Evolutionary conservation across 345 rosid genomes (phyloP), one percentile per base, ranked within the genome.

Genomic region (Raphanus sativus): DNA sequence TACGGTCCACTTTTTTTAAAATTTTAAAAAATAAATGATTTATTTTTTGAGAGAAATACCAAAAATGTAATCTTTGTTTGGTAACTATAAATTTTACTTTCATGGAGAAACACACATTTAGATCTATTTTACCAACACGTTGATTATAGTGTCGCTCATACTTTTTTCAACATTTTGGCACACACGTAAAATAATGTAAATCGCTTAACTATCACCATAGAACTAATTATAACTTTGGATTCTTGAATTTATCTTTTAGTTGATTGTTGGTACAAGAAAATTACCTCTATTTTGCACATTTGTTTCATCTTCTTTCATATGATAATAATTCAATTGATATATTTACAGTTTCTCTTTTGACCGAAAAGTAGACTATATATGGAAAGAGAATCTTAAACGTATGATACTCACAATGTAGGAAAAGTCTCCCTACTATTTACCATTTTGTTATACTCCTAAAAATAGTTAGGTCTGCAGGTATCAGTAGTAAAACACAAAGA

Each of bases 371-470:
- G 38, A 36, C 82, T 68, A 79, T 54, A 34, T 73, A 73, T 78
- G 65, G 81, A 59, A 67, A 73, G 77, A 36, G 77, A 78, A 73
- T 73, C 77, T 73, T 8, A 1, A 78, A 78, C 71, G 74, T 73
- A 73, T 78, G 81, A 73, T 67, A 62, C 70, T 67, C 74, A 67
- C 78, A 73, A 36, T 79, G 77, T 73, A 73, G 74, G 69, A 62
- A 73, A 73, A 52, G 65, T 62, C 74, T 33, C 50, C 40, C 33
- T 17, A 26, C 77, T 32, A 7, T 17, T 34, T 17, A 62, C 70
- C 59, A 36, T 70, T 63, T 63, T 34, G 69, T 54, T 38, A 2
- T 16, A 34, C 36, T 38, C 59, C 36, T 67, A 24, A 4, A 75
- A 2, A 32, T 75, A 75, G 29, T 25, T 64, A 67, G 29, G 52